Evolutionary conservation across 164 flowering plant species (phyloP), one percentile per base, ranked within the genome.

Genomic region (Aristolochia contorta): DNA sequence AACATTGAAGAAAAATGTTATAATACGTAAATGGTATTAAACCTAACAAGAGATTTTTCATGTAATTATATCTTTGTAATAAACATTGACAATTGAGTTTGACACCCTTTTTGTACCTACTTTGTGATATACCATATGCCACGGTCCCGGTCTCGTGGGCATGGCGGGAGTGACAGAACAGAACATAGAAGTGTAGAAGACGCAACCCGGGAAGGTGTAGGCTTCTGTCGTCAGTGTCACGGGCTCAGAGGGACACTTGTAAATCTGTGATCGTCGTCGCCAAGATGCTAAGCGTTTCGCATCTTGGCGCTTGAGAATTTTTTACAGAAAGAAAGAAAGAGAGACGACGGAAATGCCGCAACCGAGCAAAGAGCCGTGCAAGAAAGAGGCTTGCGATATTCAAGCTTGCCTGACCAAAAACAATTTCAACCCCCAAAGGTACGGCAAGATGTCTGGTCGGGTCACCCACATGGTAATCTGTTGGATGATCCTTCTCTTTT

Each of bases 371-470:
- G 97, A 91, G 67, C 89, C 96, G 10, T 91, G 97, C 80, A 88
- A 91, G 84, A 88, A 86, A 64, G 75, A 89, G 59, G 97, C 97
- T 4, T 91, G 97, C 69, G 81, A 86, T 60, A 91, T 91, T 49
- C 97, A 91, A 79, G 84, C 94, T 51, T 91, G 96, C 64, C 91
- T 91, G 63, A 64, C 91, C 71, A 89, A 86, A 77, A 91, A 85
- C 86, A 86, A 86, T 60, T 91, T 91, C 75, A 70, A 65, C 21
- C 67, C 97, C 53, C 84, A 84, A 55, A 86, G 71, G 93, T 84
- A 70, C 43, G 43, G 12, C 7, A 37, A 7, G 43, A 8, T 37
- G 43, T 37, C 43, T 37, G 43, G 43, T 37, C 43, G 12, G 12
- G 43, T 37, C 43, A 37, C 43, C 43, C 43, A 8, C 12, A 37